Conservation (phyloP, 208 protist species). For the Trypanosoma caninum region DNA sequence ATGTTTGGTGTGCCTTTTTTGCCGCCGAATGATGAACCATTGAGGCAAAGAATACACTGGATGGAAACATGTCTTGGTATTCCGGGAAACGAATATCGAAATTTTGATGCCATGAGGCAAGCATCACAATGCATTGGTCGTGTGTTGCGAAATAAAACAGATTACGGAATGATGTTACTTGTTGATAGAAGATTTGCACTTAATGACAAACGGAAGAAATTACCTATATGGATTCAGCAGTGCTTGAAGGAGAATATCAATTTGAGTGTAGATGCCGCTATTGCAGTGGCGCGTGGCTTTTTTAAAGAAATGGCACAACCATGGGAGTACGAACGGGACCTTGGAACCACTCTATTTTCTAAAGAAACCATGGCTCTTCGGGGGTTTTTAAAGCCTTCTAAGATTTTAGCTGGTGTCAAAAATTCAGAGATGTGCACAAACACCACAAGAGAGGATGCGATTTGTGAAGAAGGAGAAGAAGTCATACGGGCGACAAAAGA, state of each 20-base stretch:
- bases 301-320: constrained; percentile 96
- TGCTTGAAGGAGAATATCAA: constrained; percentile 90
- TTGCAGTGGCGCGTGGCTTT: constrained; percentile 88
- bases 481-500: constrained; percentile 50
- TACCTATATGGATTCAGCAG: constrained; percentile 92
- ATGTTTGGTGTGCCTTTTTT: constrained; percentile 98
- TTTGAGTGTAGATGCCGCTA: constrained; percentile 84
- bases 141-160: constrained; percentile 98
- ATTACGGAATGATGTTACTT: constrained; percentile 99
- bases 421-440: not conserved
- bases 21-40: constrained; percentile 86
- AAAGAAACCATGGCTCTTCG: constrained; percentile 25
- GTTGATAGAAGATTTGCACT: constrained; percentile 96
- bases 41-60: constrained; percentile 96
- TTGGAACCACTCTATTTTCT: constrained; percentile 85
- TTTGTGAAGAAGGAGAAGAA: constrained; percentile 18
- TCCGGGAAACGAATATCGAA: constrained; percentile 96
- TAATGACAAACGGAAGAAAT: constrained; percentile 93
- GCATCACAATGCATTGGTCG: constrained; percentile 99
- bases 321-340: constrained; percentile 84
- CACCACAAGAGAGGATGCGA: not conserved
- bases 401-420: not conserved
- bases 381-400: constrained; percentile 23
- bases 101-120: constrained; percentile 98
- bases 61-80: constrained; percentile 96